These are phyloP conservation scores for Beauveria rudraprayagi DNA, from an alignment of 2,329 filamentous ascomycete species.

Conservation along the genomic window DNA sequence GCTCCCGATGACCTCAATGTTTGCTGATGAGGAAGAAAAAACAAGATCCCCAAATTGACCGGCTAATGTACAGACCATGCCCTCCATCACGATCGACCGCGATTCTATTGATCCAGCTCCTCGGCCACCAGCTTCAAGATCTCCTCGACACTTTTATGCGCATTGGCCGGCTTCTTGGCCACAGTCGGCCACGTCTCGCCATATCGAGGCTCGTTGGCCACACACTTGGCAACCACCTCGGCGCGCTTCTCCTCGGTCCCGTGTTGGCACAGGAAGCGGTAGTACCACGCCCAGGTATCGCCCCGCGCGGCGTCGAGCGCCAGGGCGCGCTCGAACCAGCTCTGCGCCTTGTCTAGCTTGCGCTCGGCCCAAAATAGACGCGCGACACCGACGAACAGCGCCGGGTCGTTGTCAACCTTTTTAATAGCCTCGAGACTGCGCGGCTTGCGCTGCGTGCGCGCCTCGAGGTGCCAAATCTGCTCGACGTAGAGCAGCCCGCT, in stretches of 20 bases:
- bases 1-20: background rate
- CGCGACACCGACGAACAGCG: slow-evolving; percentile 83
- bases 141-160: slow-evolving; percentile 66
- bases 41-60: background rate
- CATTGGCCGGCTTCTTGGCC: slow-evolving; percentile 79
- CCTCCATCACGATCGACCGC: background rate
- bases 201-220: slow-evolving; percentile 78
- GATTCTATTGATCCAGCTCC: slow-evolving; percentile 25
- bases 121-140: slow-evolving; percentile 70
- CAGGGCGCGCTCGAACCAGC: slow-evolving; percentile 95
- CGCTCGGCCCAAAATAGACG: slow-evolving; percentile 95
- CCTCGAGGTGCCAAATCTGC: slow-evolving; percentile 89
- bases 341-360: slow-evolving; percentile 85
- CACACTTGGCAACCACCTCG: slow-evolving; percentile 75
- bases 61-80: background rate
- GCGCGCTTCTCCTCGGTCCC: slow-evolving; percentile 87
- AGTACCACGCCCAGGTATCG: slow-evolving; percentile 98
- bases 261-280: slow-evolving; percentile 85
- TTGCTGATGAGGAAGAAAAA: background rate
- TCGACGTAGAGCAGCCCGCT: slow-evolving; percentile 88
- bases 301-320: slow-evolving; percentile 78
- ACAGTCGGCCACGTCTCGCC: slow-evolving; percentile 87
- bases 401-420: slow-evolving; percentile 87
- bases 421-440: slow-evolving; percentile 91
- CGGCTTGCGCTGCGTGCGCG: slow-evolving; percentile 85